Base-by-base conservation (phyloP, 192 early-diverging fungal genomes). In the Coemansia sp. region DNA sequence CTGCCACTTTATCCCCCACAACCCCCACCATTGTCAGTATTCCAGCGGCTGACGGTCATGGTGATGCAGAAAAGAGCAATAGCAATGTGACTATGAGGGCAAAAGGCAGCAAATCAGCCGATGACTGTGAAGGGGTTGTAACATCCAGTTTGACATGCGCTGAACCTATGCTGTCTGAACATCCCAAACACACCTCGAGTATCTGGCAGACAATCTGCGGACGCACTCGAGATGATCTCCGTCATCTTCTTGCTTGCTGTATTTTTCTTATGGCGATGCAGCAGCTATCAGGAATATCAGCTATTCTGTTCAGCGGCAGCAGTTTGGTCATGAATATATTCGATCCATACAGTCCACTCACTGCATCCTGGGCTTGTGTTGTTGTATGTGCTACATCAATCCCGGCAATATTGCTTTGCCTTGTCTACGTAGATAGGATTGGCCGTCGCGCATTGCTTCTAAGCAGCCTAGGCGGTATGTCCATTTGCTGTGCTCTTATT, bases 201-300 rank as follows among this genome's bases (percentile, higher is more conserved):
- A 25, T 68, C 0, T 62, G 68, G 67, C 65, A 71, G 58, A 80
- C 67, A 1, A 32, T 74, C 7, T 49, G 64, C 12, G 72, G 71
- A 1, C 57, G 71, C 49, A 80, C 71, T 5, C 64, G 65, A 28
- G 60, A 80, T 41, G 68, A 78, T 30, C 63, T 87, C 48, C 44
- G 78, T 5, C 65, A 72, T 23, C 78, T 82, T 16, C 56, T 89
- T 2, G 50, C 74, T 1, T 78, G 83, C 28, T 82, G 82, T 28
- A 60, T 87, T 41, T 82, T 77, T 5, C 64, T 92, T 55, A 86
- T 88, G 71, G 56, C 85, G 21, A 62, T 85, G 47, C 88, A 91
- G 74, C 91, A 90, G 70, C 69, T 92, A 18, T 83, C 84, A 28
- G 89, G 91, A 26, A 88, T 90, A 71, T 86, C 88, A 34, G 81